Percentiles rank a stretch among this genome's conserved stretches.
These are phyloP conservation scores for Pachysandra terminalis DNA, from an alignment of 164 flowering plant genomes.

Conservation along the genomic window DNA sequence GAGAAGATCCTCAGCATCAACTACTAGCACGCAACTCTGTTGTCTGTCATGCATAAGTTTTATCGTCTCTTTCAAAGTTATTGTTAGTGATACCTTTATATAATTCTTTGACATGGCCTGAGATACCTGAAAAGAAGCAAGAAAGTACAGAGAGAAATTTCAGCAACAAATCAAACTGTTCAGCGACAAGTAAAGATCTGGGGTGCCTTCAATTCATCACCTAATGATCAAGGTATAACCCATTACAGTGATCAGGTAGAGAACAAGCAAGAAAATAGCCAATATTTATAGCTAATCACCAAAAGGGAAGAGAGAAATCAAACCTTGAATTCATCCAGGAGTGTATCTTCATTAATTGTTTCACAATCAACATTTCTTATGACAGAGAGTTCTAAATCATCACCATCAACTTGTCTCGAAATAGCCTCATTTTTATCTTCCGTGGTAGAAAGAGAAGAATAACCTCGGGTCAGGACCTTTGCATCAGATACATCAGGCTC, in stretches of 20 bases:
- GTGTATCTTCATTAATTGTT: constrained; percentile 42
- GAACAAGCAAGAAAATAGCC: background rate
- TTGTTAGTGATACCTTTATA: constrained; percentile 41
- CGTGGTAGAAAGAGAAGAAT: constrained; percentile 49
- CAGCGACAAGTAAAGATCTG: background rate
- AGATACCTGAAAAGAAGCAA: constrained; percentile 64
- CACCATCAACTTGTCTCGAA: constrained; percentile 38
- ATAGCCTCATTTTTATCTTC: constrained; percentile 48
- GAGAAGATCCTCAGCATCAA: constrained; percentile 67
- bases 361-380: constrained; percentile 38
- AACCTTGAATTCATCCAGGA: constrained; percentile 81
- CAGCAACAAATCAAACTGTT: background rate
- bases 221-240: background rate
- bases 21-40: constrained; percentile 67
- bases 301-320: background rate
- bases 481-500: constrained; percentile 49
- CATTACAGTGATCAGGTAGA: background rate
- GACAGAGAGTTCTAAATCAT: constrained; percentile 60
- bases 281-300: background rate
- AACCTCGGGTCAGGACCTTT: constrained; percentile 44
- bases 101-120: constrained; percentile 75
- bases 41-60: constrained; percentile 56
- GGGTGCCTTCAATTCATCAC: background rate
- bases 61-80: constrained; percentile 59
- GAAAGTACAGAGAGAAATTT: too few relatives aligned